Conservation (phyloP, 257 asterid genomes). For the Jasminum sambac region DNA sequence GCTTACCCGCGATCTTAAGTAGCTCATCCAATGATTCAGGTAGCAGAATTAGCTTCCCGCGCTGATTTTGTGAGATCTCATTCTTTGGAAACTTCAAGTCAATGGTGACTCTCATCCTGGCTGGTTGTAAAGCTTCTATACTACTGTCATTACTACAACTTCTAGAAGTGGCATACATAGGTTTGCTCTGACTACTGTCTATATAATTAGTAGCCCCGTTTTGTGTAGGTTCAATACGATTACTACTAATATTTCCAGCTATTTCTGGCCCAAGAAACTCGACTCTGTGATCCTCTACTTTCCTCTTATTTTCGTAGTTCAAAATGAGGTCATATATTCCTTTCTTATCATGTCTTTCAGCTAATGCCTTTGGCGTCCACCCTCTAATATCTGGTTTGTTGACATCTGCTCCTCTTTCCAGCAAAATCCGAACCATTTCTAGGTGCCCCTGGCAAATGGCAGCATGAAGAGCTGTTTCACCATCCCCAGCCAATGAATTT, state of each 20-base stretch:
- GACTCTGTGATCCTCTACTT: slow-evolving; percentile 31
- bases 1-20: slow-evolving; percentile 64
- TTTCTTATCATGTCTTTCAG: slow-evolving; percentile 41
- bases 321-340: slow-evolving; percentile 41
- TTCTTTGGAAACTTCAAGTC: slow-evolving; percentile 43
- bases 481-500: slow-evolving; percentile 38
- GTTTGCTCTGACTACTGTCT: slow-evolving; percentile 21
- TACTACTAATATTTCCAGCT: slow-evolving; percentile 3
- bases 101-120: slow-evolving; percentile 74
- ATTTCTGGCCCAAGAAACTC: slow-evolving; percentile 32
- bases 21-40: slow-evolving; percentile 77
- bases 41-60: slow-evolving; percentile 50
- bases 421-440: slow-evolving; percentile 45
- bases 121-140: slow-evolving; percentile 26
- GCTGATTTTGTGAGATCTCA: slow-evolving; percentile 34
- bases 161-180: slow-evolving; percentile 32
- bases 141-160: slow-evolving; percentile 28
- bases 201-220: slow-evolving; percentile 25
- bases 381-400: slow-evolving; percentile 45
- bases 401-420: slow-evolving; percentile 46
- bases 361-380: slow-evolving; percentile 44
- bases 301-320: slow-evolving; percentile 34
- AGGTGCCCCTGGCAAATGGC: slow-evolving; percentile 52
- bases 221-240: slow-evolving; percentile 19
- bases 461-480: slow-evolving; percentile 43